Conservation (phyloP, 176 grass and related monocot genomes). For the Tillandsia fasciculata region DNA sequence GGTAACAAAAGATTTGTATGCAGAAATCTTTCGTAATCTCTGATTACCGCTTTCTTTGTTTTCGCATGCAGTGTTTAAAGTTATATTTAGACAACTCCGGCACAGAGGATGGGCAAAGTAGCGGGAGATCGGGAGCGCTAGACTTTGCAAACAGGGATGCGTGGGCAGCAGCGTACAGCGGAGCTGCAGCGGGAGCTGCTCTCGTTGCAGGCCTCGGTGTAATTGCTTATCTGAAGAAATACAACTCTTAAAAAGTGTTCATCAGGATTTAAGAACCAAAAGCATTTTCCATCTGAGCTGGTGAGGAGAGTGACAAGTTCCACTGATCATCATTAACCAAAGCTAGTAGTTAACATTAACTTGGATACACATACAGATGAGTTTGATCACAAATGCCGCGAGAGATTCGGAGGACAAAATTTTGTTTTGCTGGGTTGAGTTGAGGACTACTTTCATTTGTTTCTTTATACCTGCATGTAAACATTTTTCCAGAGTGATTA, state of each 20-base stretch:
- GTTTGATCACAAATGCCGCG: too few species aligned
- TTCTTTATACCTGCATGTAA: too few species aligned
- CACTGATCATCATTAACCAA: neutral
- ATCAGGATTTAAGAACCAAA: neutral
- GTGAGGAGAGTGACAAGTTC: neutral
- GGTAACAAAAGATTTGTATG: too few species aligned
- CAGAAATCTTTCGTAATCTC: neutral
- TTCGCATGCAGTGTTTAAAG: constrained; percentile 34
- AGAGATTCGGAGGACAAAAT: too few species aligned
- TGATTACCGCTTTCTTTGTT: neutral
- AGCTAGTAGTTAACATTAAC: too few species aligned
- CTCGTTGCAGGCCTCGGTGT: constrained; percentile 49
- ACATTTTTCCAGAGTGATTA: too few species aligned
- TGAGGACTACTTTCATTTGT: too few species aligned
- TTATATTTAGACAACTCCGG: constrained; percentile 60
- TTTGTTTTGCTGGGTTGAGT: too few species aligned
- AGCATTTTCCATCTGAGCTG: neutral
- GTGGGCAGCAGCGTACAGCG: constrained; percentile 44
- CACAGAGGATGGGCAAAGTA: constrained; percentile 17
- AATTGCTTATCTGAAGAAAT: constrained; percentile 52
- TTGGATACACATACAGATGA: too few species aligned
- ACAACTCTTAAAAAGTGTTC: neutral
- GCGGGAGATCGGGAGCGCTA: constrained; percentile 1
- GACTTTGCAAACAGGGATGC: constrained; percentile 25
- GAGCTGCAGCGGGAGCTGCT: constrained; percentile 37